phyloP scores from a whole-genome alignment of 2,329 filamentous ascomycete species.

The Sclerotinia spermophila region DNA sequence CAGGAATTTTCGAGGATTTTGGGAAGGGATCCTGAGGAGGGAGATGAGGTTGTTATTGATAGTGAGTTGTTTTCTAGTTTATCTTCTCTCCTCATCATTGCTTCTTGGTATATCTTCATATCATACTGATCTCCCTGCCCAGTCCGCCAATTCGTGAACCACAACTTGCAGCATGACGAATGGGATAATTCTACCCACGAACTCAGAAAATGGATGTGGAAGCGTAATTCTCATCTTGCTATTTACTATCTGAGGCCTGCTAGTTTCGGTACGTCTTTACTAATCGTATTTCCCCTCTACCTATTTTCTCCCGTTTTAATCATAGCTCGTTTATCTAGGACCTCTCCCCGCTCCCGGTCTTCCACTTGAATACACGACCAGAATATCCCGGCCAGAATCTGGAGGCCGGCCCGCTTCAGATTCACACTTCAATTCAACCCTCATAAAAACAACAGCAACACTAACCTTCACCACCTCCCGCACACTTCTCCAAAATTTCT shows the following conservation, averaged over 20 bases:
- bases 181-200: conserved; percentile 47
- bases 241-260: conserved; percentile 43
- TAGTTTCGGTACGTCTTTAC: not conserved
- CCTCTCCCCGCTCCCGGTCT: too few relatives aligned
- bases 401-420: conserved; percentile 26
- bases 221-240: conserved; percentile 41
- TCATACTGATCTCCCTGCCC: conserved; percentile 34
- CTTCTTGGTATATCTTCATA: not conserved
- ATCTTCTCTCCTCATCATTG: not conserved
- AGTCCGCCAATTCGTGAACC: conserved; percentile 35
- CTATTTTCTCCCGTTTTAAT: conserved; percentile 1
- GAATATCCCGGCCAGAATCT: not conserved
- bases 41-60: conserved; percentile 42
- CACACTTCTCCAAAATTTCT: conserved; percentile 40
- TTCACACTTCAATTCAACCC: conserved; percentile 30
- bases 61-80: conserved; percentile 39
- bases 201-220: conserved; percentile 44
- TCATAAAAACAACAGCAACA: conserved; percentile 32
- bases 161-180: conserved; percentile 52
- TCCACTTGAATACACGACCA: not conserved
- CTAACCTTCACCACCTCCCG: conserved; percentile 39
- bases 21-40: conserved; percentile 46
- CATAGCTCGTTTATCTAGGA: too few relatives aligned
- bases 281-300: conserved; percentile 30
- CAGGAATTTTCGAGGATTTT: conserved; percentile 54